Base-by-base conservation (phyloP, 139 green algal genomes). In the Picochlorum sp. region DNA sequence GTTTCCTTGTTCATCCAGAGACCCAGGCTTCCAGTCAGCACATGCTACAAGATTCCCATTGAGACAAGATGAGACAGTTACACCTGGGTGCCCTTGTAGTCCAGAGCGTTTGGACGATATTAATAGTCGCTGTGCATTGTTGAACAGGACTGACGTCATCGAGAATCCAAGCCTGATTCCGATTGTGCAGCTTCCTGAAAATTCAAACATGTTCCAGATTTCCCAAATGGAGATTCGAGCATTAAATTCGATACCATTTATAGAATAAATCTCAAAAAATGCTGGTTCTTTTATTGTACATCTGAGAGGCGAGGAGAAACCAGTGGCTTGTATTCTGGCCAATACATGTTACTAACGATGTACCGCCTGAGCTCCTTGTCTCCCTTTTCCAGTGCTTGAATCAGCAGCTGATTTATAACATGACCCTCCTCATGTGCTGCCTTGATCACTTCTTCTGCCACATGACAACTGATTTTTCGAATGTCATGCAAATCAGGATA, bases 381-480 rank as follows among this genome's bases (percentile, higher is more conserved):
- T n/a, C 72, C 59, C 18, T 45, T 24, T 46, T 16, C 44, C 45
- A 70, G 14, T 20, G 52, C 49, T 4, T 56, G 16, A 18, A 72
- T 28, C 3, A 46, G 65, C 5, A 67, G 16, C 0, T 38, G 15
- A 51, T 72, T 73, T 38, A 67, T 68, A 8, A 87, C 50, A 15
- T 66, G 20, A 23, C 73, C 79, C 61, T 88, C 83, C 10, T 77
- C 68, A 2, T 67, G 68, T 2, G 74, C 79, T 16, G 78, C 73
- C 63, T 78, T 79, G 62, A 88, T 83, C 1, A 89, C 85, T 11
- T 62, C 76, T 3, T 68, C 56, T 41, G 84, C 85, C 11, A 92
- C 70, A 3, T 50, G 18, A 4, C 67, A 64, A 2, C 68, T 76
- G 61, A 90, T 86, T 13, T 72, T 56, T 6, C 88, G 79, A 26